These are phyloP conservation scores for Boletus rex-veris DNA, from an alignment of 768 basidiomycete species.

Conservation along the genomic window DNA sequence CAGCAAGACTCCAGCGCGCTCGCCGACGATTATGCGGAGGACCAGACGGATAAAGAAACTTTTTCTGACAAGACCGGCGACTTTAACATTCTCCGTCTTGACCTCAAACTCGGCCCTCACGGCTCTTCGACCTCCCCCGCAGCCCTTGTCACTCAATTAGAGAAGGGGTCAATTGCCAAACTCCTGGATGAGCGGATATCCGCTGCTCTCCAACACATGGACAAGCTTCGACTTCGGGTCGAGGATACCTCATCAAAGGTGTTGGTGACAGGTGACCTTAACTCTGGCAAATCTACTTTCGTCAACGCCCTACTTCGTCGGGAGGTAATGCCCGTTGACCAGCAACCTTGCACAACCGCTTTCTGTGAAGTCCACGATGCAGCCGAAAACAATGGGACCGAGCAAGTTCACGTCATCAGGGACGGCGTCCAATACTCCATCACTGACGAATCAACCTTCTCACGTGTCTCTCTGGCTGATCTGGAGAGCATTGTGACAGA, in stretches of 20 bases:
- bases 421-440: conserved; percentile 65
- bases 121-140: conserved; percentile 59
- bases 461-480: conserved; percentile 58
- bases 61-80: conserved; percentile 47
- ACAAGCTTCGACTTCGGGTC: conserved; percentile 81
- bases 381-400: conserved; percentile 69
- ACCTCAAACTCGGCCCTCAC: conserved; percentile 84
- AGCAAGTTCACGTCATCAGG: conserved; percentile 83
- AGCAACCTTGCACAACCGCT: conserved; percentile 95
- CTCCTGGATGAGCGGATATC: conserved; percentile 84
- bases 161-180: conserved; percentile 89
- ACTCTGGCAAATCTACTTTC: conserved; percentile 97
- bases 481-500: conserved; percentile 74
- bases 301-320: conserved; percentile 92
- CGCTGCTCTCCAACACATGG: conserved; percentile 71
- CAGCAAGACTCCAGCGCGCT: conserved; percentile 30
- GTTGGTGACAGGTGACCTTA: conserved; percentile 96
- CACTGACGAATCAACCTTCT: conserved; percentile 73
- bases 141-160: conserved; percentile 84
- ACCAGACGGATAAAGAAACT: conserved; percentile 33
- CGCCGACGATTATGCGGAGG: conserved; percentile 19
- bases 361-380: conserved; percentile 97
- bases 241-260: conserved; percentile 93
- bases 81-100: conserved; percentile 87
- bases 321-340: conserved; percentile 94